Conservation (phyloP, 306 rosid species). For the Elaeagnus macrophylla region DNA sequence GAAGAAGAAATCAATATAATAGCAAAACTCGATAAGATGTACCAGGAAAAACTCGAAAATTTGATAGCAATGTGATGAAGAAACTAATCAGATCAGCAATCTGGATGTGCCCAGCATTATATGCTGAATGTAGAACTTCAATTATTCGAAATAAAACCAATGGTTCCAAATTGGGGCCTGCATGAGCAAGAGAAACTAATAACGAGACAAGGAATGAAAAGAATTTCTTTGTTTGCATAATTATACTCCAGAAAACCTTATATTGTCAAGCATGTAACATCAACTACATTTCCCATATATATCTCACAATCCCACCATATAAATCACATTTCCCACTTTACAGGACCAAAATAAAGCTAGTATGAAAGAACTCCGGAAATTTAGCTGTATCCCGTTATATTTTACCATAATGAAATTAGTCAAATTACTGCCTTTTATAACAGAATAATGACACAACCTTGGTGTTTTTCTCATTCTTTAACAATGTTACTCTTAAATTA, state of each 20-base stretch:
- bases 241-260: not conserved
- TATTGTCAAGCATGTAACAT: not conserved
- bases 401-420: too few species aligned
- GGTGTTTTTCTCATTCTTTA: not conserved
- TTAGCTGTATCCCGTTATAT: too few species aligned
- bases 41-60: slow-evolving; percentile 58
- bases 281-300: not conserved
- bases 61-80: slow-evolving; percentile 51
- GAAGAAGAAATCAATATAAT: slow-evolving; percentile 7
- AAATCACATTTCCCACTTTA: too few species aligned
- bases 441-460: not conserved
- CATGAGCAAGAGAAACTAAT: slow-evolving; percentile 13
- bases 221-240: not conserved
- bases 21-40: slow-evolving; percentile 17
- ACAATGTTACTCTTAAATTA: not conserved
- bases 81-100: slow-evolving; percentile 56
- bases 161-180: slow-evolving; percentile 72
- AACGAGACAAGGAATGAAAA: not conserved
- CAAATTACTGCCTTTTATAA: too few species aligned
- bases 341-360: too few species aligned
- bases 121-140: slow-evolving; percentile 64
- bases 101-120: slow-evolving; percentile 42
- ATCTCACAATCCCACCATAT: too few species aligned
- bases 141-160: slow-evolving; percentile 33
- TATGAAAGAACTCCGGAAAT: too few species aligned